Evolutionary conservation across 768 basidiomycete genomes (phyloP).

Genomic region (Kwoniella mangroviensis): DNA sequence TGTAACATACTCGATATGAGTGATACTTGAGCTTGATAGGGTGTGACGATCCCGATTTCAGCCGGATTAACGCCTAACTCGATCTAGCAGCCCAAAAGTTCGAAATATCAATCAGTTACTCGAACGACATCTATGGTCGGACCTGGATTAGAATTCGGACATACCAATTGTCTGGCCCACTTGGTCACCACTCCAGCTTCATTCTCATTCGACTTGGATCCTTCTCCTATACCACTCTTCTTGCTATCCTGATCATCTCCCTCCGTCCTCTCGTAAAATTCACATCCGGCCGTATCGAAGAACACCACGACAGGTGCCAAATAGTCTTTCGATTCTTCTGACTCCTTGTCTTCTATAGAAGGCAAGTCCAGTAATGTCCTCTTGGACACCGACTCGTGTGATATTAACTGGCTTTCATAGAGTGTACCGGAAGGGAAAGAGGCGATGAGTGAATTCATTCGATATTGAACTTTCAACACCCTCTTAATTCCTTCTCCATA

Average conservation of each 20-base stretch:
- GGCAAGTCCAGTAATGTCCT: conserved; percentile 76
- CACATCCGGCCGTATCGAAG: conserved; percentile 91
- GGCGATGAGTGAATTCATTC: conserved; percentile 85
- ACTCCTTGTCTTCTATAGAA: conserved; percentile 60
- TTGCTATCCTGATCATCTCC: conserved; percentile 64
- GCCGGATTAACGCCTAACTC: conserved; percentile 66
- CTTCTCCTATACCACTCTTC: conserved; percentile 67
- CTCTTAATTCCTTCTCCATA: conserved; percentile 81
- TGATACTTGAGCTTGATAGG: conserved; percentile 94
- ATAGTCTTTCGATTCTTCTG: conserved; percentile 71
- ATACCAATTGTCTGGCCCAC: conserved; percentile 80
- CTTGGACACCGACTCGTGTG: conserved; percentile 71
- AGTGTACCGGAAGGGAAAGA: conserved; percentile 81
- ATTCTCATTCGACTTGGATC: conserved; percentile 91
- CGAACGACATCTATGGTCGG: background rate
- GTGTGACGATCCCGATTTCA: conserved; percentile 87
- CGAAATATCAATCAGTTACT: background rate
- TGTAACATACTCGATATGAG: conserved; percentile 77
- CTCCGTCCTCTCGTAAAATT: conserved; percentile 77
- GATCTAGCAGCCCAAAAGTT: conserved; percentile 60
- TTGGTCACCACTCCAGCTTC: conserved; percentile 82
- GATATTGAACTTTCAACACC: conserved; percentile 87
- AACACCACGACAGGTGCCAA: conserved; percentile 82
- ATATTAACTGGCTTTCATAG: conserved; percentile 72
- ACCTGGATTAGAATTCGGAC: conserved; percentile 32